phyloP scores from a whole-genome alignment of 257 asterid species.

The Solanum verrucosum region DNA sequence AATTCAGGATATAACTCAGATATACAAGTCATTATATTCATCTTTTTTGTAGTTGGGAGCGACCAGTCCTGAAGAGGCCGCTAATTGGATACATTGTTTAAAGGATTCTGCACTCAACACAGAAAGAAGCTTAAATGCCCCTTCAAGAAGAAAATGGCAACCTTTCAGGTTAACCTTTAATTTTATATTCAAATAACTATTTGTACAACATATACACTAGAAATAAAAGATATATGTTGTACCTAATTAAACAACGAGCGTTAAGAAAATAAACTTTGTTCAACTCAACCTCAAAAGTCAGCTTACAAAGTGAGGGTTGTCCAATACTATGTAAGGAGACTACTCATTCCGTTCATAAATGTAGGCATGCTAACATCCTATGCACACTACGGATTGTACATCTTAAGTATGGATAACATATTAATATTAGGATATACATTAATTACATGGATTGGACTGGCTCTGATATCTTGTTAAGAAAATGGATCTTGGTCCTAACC shows the following conservation, averaged over 20 bases:
- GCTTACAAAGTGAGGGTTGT: not conserved
- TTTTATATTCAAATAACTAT: not conserved
- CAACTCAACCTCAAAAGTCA: not conserved
- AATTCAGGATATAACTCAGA: not conserved
- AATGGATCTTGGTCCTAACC: not conserved
- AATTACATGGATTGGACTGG: not conserved
- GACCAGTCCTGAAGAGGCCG: conserved; percentile 85
- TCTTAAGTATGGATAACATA: not conserved
- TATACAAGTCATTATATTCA: conserved; percentile 1
- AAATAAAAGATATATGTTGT: not conserved
- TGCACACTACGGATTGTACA: not conserved
- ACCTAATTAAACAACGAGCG: not conserved
- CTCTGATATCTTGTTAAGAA: not conserved
- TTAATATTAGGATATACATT: not conserved
- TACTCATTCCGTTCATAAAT: not conserved
- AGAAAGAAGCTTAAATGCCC: conserved; percentile 19
- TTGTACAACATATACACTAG: not conserved
- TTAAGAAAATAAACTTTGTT: not conserved
- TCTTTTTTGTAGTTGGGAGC: conserved; percentile 56
- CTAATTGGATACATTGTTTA: conserved; percentile 62
- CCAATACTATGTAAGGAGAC: not conserved
- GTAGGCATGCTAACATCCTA: not conserved
- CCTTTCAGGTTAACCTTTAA: conserved; percentile 51
- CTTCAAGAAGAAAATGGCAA: conserved; percentile 61
- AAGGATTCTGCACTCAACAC: conserved; percentile 55